phyloP scores from a whole-genome alignment of 2,329 filamentous ascomycete genomes.

The Paecilomyces dactylethromorphus region DNA sequence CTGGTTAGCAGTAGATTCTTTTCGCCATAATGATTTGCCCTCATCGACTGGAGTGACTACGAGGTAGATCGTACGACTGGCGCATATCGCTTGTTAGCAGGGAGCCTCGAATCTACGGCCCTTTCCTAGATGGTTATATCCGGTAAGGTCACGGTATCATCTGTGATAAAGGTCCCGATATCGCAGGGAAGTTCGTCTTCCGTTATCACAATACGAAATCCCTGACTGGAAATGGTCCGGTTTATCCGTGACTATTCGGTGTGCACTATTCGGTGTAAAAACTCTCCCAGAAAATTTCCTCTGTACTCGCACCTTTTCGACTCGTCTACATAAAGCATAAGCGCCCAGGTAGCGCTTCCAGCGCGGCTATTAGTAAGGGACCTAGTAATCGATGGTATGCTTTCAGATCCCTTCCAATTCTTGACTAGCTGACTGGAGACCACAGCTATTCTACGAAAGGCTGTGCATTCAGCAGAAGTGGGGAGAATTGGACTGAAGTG shows the following conservation, averaged over 20 bases:
- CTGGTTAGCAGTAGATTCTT: background rate
- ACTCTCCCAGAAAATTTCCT: no score
- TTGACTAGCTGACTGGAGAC: background rate
- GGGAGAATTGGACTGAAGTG: background rate
- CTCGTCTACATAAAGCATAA: background rate
- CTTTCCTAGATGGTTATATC: no score
- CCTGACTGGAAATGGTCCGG: background rate
- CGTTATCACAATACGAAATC: background rate
- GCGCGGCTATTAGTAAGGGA: background rate
- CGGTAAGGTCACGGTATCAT: no score
- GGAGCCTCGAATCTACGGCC: background rate
- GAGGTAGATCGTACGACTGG: background rate
- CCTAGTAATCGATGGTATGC: background rate
- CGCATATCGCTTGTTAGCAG: background rate
- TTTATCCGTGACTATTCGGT: no score
- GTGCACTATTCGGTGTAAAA: no score
- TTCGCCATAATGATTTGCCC: background rate
- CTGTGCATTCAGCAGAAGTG: background rate
- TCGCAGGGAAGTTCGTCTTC: no score
- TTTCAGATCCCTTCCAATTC: background rate
- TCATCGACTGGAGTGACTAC: background rate
- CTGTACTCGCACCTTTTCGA: background rate
- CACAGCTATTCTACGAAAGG: background rate
- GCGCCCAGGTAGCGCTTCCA: background rate
- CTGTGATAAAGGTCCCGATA: no score